Conservation (phyloP, 169 alveolate species). For the Eimeria mitis region DNA sequence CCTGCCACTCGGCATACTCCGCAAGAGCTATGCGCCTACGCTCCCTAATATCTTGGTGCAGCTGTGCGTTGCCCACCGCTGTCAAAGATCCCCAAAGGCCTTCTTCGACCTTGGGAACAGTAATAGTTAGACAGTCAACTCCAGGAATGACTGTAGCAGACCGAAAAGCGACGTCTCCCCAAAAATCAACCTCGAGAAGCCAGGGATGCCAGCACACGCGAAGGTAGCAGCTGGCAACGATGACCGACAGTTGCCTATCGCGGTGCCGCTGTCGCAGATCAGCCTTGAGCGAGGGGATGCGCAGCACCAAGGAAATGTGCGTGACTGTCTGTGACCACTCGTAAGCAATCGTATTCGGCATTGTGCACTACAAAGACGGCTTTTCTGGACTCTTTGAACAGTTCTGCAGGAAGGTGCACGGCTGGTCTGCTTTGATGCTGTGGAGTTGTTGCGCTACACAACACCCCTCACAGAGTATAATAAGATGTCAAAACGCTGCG, state of each 20-base stretch:
- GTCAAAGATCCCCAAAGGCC: slow-evolving; percentile 50
- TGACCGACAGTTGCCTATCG: not conserved
- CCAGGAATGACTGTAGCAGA: slow-evolving; percentile 44
- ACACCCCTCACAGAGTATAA: not conserved
- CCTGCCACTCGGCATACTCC: slow-evolving; percentile 63
- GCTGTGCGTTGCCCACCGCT: slow-evolving; percentile 34
- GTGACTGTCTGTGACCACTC: slow-evolving; percentile 56
- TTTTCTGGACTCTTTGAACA: not conserved
- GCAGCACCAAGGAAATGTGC: slow-evolving; percentile 19
- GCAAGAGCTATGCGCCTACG: slow-evolving; percentile 23
- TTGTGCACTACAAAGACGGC: not conserved
- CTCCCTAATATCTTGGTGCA: slow-evolving; percentile 34
- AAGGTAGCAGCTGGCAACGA: slow-evolving; percentile 50
- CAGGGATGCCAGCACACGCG: slow-evolving; percentile 62
- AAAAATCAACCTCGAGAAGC: slow-evolving; percentile 48
- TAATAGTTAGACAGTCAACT: slow-evolving; percentile 26
- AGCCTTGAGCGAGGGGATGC: slow-evolving; percentile 60
- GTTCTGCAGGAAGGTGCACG: not conserved
- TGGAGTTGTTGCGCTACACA: not conserved
- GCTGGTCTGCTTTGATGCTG: not conserved
- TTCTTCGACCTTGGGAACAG: slow-evolving; percentile 32
- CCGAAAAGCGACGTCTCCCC: slow-evolving; percentile 30
- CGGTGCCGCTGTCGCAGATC: slow-evolving; percentile 41
- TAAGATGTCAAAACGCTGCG: not conserved
- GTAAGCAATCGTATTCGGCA: slow-evolving; percentile 64